Evolutionary conservation across 148 eudicot genomes (phyloP), one percentile per base, ranked within the genome.

Genomic region (Dianthus caryophyllus): DNA sequence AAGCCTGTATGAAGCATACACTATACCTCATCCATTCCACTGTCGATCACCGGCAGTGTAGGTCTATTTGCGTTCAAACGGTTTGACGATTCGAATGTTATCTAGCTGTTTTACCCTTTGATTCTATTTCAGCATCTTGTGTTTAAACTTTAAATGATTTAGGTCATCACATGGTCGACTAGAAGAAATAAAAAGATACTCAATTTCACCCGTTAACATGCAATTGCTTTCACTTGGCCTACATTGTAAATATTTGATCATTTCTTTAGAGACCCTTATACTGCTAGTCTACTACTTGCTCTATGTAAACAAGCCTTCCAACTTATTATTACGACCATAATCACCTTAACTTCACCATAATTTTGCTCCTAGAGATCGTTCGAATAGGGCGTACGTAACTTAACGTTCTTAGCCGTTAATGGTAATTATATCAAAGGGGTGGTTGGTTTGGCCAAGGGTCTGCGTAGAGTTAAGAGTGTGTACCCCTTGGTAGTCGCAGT

Each of bases 401-500:
- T n/a, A n/a, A 82, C 85, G 10, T 82, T 82, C 68, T 63, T 82
- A 30, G 83, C 80, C 0, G 85, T 83, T 0, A 69, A 74, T 21
- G 85, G 85, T 21, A 80, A 82, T 31, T 82, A 78, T 22, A 30
- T 75, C 2, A 81, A 81, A 47, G 84, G 82, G 52, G 82, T 81
- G 4, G 76, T 78, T 1, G 82, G 80, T 26, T 59, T 82, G 10
- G 80, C 80, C 22, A 82, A 79, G 76, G 85, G 85, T 1, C 29
- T 82, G 9, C 47, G 84, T 18, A 82, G 79, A 71, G 85, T 67
- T 11, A 76, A 72, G 14, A n/a, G 77, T 0, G 75, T 66, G 2
- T 79, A 84, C 64, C 88, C 88, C 6, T 64, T 84, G 14, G 84
- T 84, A 49, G 88, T 84, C 49, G 88, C 83, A 54, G 78, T 77